Base-by-base conservation (phyloP, 495 filamentous ascomycete species). In the Tuber indicum region DNA sequence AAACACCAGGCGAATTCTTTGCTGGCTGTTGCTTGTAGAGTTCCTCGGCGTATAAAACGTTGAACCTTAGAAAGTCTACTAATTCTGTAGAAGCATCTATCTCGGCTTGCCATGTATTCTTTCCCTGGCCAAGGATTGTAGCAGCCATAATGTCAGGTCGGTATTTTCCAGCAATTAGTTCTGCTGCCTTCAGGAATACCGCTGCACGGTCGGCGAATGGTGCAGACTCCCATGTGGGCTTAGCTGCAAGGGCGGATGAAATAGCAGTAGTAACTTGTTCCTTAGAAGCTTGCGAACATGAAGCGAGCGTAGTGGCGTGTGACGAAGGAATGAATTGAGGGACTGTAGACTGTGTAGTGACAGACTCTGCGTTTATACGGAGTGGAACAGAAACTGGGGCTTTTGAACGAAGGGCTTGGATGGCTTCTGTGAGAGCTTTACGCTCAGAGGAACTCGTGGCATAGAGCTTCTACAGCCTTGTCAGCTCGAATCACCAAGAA, bases 51-150 rank as follows among this genome's bases (percentile, higher is more conserved):
- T 93, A 96, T 82, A 92, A 90, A 52, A 96, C 93, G 79, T 93
- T 94, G 86, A 96, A 96, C 76, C 92, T 88, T 81, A 98, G 87
- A 86, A 98, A 98, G 84, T 98, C 94, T 79, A 89, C 90, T 66
- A 97, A 86, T 87, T 98, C 94, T 3, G 95, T 95, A 6, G 95
- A 94, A 41, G 95, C 90, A 85, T 98, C 94, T 79, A 98, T 97
- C 88, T 98, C 94, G 32, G 94, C 94, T 84, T 98, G 94, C 93
- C 93, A 97, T 41, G 92, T 92, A 84, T 97, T 97, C 88, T 98
- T 98, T 78, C 94, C 94, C 85, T 98, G 94, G 45, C 94, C 94
- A 39, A 97, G 87, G 88, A 98, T 97, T 12, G 94, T 98, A 52
- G 93, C 89, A 10, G 94, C 94, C 91, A 97, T 94, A 75, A 98